These are phyloP conservation scores for Phyllostachys edulis DNA, from an alignment of 176 grass and related monocot genomes.

Conservation along the genomic window DNA sequence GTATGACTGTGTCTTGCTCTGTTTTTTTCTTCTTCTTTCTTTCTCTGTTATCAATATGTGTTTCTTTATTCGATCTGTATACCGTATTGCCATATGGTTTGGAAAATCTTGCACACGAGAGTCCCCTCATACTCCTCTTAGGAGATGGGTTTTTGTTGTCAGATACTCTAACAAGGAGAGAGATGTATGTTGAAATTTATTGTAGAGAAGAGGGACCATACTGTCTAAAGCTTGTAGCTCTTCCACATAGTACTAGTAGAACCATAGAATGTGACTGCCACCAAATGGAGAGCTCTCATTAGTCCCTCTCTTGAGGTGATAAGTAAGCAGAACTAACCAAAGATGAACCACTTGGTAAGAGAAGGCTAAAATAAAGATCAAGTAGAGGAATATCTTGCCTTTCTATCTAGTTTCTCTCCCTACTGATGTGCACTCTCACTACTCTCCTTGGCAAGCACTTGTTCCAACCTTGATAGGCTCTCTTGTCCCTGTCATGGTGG, in stretches of 20 bases:
- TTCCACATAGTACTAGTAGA: background rate
- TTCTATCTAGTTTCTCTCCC: background rate
- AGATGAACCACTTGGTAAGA: constrained; percentile 1
- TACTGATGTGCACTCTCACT: constrained; percentile 26
- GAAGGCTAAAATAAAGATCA: constrained; percentile 25
- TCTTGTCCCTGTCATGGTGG: constrained; percentile 34
- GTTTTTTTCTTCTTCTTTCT: background rate
- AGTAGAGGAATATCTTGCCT: constrained; percentile 20
- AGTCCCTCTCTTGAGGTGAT: constrained; percentile 26
- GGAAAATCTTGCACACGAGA: background rate
- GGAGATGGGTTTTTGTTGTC: too few relatives aligned
- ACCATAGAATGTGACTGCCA: constrained; percentile 13
- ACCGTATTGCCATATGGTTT: background rate
- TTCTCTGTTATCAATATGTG: background rate
- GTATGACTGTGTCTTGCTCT: background rate
- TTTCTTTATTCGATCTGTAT: background rate
- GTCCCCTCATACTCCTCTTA: background rate
- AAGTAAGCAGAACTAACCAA: constrained; percentile 19
- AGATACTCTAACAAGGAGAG: background rate
- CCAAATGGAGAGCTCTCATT: background rate
- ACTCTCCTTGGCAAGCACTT: constrained; percentile 35
- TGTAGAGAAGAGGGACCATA: background rate
- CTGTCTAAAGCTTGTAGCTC: background rate
- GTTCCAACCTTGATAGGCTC: constrained; percentile 28
- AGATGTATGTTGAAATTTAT: background rate